A percentile compares a stretch with the other conserved stretches of the same genome.
These are phyloP conservation scores for Curvularia hawaiiensis DNA, from an alignment of 2,329 filamentous ascomycete species.

Conservation along the genomic window DNA sequence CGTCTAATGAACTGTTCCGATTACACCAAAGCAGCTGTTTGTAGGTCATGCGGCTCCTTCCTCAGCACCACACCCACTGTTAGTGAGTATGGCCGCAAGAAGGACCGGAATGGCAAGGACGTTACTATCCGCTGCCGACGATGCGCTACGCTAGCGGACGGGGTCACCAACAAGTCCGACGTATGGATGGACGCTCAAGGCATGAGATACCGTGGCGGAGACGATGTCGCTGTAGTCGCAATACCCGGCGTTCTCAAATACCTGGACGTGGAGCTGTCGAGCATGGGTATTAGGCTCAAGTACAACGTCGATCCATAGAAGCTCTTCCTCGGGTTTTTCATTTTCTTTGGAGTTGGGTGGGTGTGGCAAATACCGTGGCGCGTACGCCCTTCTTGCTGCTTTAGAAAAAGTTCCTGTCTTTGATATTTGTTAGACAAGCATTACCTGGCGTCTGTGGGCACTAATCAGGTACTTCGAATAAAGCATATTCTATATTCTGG, in stretches of 20 bases:
- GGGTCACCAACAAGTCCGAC: constrained; percentile 64
- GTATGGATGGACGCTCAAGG: constrained; percentile 92
- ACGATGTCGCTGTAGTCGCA: constrained; percentile 87
- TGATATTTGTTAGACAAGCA: too few relatives aligned
- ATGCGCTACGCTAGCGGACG: constrained; percentile 66
- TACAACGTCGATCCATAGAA: constrained; percentile 71
- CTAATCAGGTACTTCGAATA: too few relatives aligned
- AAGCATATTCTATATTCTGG: too few relatives aligned
- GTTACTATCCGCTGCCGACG: constrained; percentile 80
- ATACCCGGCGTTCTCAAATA: constrained; percentile 92
- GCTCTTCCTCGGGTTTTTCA: too few relatives aligned
- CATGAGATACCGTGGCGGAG: constrained; percentile 82
- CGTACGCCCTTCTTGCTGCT: too few relatives aligned
- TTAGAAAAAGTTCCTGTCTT: too few relatives aligned
- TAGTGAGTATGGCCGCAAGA: constrained; percentile 61
- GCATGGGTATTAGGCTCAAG: constrained; percentile 95
- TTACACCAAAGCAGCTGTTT: constrained; percentile 88
- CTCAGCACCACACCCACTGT: constrained; percentile 83
- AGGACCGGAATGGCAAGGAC: constrained; percentile 63
- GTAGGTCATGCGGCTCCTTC: constrained; percentile 87
- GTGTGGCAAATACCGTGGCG: neutral
- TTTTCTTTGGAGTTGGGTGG: neutral
- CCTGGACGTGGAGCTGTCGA: constrained; percentile 91
- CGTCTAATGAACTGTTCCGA: constrained; percentile 97
- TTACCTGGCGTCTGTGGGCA: too few relatives aligned